These are phyloP conservation scores for Grosmannia clavigera DNA, from an alignment of 2,329 filamentous ascomycete genomes.

Conservation along the genomic window DNA sequence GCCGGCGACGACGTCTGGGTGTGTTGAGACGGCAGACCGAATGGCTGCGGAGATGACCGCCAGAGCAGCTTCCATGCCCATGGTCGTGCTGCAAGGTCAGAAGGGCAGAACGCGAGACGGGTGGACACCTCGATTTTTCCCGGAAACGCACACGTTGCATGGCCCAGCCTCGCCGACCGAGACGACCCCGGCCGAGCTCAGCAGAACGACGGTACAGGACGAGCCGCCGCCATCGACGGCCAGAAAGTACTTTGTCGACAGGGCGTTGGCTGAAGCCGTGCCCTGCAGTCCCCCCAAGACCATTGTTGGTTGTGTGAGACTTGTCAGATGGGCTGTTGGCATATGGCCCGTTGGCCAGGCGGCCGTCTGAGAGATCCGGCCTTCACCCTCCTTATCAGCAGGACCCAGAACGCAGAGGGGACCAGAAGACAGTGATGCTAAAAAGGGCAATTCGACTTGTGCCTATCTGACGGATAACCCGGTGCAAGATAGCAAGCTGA, in stretches of 20 bases:
- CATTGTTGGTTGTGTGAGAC: background rate
- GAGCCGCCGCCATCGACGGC: slow-evolving; percentile 30
- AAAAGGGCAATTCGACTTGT: too few species aligned
- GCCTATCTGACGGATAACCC: slow-evolving; percentile 9
- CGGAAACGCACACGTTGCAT: slow-evolving; percentile 23
- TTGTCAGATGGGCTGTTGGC: background rate
- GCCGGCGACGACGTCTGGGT: slow-evolving; percentile 2
- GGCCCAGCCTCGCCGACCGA: slow-evolving; percentile 21
- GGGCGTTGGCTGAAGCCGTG: background rate
- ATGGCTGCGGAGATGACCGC: slow-evolving; percentile 16
- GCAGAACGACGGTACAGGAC: slow-evolving; percentile 26
- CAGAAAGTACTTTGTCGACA: slow-evolving; percentile 10
- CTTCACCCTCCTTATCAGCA: background rate
- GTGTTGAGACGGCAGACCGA: slow-evolving; percentile 14
- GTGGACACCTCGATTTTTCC: background rate
- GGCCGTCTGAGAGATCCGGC: background rate
- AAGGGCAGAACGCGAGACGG: background rate
- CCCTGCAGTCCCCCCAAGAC: background rate
- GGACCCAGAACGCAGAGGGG: background rate
- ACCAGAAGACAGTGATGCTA: background rate
- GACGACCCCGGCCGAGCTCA: slow-evolving; percentile 14
- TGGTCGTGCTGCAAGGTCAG: slow-evolving; percentile 12
- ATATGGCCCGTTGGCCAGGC: background rate
- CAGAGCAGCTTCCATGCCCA: slow-evolving; percentile 18
- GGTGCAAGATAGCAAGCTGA: background rate